Conservation (phyloP, 2,329 filamentous ascomycete genomes). For the Microsporum canis region DNA sequence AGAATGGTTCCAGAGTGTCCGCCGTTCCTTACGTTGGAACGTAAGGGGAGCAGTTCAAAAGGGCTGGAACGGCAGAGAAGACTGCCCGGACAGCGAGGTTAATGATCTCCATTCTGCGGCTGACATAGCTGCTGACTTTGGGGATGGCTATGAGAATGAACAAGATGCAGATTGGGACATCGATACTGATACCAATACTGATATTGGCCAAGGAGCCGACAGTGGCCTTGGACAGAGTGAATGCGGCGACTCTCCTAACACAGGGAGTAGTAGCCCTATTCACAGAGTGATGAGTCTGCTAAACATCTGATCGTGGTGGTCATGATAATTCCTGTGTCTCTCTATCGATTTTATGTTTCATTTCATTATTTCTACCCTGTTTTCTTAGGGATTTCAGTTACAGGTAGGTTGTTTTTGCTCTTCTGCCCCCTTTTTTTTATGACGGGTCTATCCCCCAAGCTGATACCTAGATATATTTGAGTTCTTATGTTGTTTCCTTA, state of each 20-base stretch:
- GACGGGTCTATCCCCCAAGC: background rate
- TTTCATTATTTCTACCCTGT: background rate
- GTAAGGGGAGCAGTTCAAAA: slow-evolving; percentile 86
- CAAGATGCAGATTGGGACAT: slow-evolving; percentile 74
- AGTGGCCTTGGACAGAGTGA: slow-evolving; percentile 50
- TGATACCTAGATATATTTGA: background rate
- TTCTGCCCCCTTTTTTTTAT: background rate
- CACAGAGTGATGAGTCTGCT: slow-evolving; percentile 63
- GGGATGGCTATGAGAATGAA: slow-evolving; percentile 40
- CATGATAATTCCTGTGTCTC: background rate
- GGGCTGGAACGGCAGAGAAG: slow-evolving; percentile 50
- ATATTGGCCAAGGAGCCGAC: slow-evolving; percentile 28
- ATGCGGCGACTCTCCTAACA: slow-evolving; percentile 48
- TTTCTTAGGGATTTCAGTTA: background rate
- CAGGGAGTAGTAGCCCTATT: slow-evolving; percentile 52
- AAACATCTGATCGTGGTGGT: slow-evolving; percentile 40
- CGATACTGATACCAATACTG: slow-evolving; percentile 57
- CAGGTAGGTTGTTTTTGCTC: background rate
- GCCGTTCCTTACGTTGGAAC: slow-evolving; percentile 88
- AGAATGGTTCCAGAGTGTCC: slow-evolving; percentile 96
- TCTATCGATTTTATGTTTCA: background rate
- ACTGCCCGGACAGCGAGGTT: slow-evolving; percentile 22
- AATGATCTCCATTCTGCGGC: background rate
- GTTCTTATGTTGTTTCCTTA: background rate
- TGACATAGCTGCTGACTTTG: background rate